Conservation (phyloP, 768 basidiomycete species). For the Chiua virens region DNA sequence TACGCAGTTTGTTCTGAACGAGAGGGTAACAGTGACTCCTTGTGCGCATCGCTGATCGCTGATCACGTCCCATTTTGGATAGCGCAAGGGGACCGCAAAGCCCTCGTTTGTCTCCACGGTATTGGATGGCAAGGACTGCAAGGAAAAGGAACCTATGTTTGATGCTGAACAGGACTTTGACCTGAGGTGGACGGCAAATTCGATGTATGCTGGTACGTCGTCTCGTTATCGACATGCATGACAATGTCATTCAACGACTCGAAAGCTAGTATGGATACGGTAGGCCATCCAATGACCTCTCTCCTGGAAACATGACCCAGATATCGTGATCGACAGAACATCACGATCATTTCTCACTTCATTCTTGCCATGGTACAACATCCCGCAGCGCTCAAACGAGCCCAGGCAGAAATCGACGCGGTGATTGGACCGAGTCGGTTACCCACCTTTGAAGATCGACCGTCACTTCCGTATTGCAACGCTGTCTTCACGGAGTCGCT, state of each 20-base stretch:
- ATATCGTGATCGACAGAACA: constrained; percentile 38
- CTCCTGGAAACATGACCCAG: background rate
- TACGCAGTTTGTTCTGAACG: constrained; percentile 57
- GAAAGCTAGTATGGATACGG: constrained; percentile 60
- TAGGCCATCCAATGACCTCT: constrained; percentile 22
- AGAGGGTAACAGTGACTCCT: constrained; percentile 43
- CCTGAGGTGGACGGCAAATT: constrained; percentile 81
- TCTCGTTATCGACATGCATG: background rate
- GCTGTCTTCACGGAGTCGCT: constrained; percentile 54
- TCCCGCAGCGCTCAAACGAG: constrained; percentile 55
- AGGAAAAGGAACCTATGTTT: background rate
- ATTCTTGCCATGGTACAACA: constrained; percentile 65
- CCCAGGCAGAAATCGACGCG: constrained; percentile 64
- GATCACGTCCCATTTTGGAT: background rate
- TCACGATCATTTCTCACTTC: constrained; percentile 54
- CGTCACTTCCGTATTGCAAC: constrained; percentile 56
- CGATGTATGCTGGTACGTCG: constrained; percentile 59
- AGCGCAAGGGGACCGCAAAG: constrained; percentile 39
- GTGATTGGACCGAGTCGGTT: constrained; percentile 47
- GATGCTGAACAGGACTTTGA: constrained; percentile 55
- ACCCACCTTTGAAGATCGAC: constrained; percentile 58
- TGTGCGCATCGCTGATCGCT: background rate
- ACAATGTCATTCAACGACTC: background rate
- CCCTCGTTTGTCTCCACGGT: constrained; percentile 50
- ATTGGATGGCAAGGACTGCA: constrained; percentile 36